phyloP scores from a whole-genome alignment of 1,284 basidiomycete species.

The Apiotrichum veenhuisii region DNA sequence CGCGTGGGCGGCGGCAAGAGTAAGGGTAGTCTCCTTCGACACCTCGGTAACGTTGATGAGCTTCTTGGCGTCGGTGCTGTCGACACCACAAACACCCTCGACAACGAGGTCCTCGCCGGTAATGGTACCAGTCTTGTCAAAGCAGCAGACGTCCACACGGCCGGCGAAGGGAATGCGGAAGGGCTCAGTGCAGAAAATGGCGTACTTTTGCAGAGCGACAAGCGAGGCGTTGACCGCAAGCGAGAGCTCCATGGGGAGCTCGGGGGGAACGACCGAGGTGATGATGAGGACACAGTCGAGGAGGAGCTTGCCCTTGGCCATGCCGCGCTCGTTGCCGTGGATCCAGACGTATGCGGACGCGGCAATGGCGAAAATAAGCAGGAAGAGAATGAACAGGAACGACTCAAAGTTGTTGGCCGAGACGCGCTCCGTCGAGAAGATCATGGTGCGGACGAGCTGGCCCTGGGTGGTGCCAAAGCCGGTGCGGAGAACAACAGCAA shows the following conservation, averaged over 20 bases:
- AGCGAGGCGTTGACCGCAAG: slow-evolving; percentile 90
- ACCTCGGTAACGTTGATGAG: slow-evolving; percentile 76
- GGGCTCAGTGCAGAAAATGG: slow-evolving; percentile 95
- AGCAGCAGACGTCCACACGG: slow-evolving; percentile 92
- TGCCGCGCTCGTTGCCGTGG: slow-evolving; percentile 83
- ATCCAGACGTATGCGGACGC: slow-evolving; percentile 96
- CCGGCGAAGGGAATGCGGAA: slow-evolving; percentile 93
- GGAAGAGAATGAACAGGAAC: slow-evolving; percentile 93
- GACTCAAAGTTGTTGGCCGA: slow-evolving; percentile 90
- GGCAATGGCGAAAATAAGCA: slow-evolving; percentile 91
- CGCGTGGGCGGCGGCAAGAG: slow-evolving; percentile 91
- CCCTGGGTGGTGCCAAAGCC: slow-evolving; percentile 95
- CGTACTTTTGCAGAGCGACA: slow-evolving; percentile 86
- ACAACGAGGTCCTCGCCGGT: slow-evolving; percentile 92
- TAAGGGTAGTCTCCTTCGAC: slow-evolving; percentile 72
- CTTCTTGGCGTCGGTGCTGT: slow-evolving; percentile 59
- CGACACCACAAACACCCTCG: slow-evolving; percentile 81
- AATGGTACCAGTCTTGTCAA: slow-evolving; percentile 96
- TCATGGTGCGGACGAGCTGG: slow-evolving; percentile 93
- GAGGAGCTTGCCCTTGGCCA: slow-evolving; percentile 88
- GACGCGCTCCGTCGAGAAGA: slow-evolving; percentile 90
- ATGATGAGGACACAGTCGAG: slow-evolving; percentile 92
- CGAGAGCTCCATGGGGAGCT: slow-evolving; percentile 92
- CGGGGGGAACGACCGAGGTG: slow-evolving; percentile 91
- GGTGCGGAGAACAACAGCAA: slow-evolving; percentile 86